A percentile compares a stretch with the other conserved stretches of the same genome.
phyloP scores from a whole-genome alignment of 345 rosid genomes.

The Ceriops zippeliana region DNA sequence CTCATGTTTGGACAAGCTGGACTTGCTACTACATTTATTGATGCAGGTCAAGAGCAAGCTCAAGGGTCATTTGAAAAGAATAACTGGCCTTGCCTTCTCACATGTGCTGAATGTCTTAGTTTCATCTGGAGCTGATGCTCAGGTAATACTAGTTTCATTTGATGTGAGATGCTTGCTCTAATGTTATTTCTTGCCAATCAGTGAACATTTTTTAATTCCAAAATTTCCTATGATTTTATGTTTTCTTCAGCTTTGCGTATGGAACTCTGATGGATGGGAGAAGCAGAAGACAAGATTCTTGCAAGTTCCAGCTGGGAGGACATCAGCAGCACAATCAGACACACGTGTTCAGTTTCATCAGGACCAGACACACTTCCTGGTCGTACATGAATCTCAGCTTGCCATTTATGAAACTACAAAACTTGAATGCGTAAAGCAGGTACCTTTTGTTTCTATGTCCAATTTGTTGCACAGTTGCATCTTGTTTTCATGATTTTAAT shows the following conservation, averaged over 20 bases:
- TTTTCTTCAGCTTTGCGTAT: constrained; percentile 46
- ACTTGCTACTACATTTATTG: constrained; percentile 4
- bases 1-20: not conserved
- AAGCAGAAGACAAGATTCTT: constrained; percentile 47
- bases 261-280: constrained; percentile 83
- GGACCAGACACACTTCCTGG: constrained; percentile 61
- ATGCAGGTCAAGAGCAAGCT: constrained; percentile 65
- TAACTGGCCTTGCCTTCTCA: constrained; percentile 83
- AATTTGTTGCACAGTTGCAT: not conserved
- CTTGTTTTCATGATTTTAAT: constrained; percentile 8
- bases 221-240: not conserved
- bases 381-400: constrained; percentile 70
- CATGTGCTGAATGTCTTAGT: constrained; percentile 50
- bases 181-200: not conserved
- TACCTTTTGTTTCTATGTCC: constrained; percentile 11
- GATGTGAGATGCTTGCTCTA: not conserved
- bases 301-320: constrained; percentile 58
- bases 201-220: not conserved
- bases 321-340: constrained; percentile 43
- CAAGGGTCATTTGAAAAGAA: constrained; percentile 68
- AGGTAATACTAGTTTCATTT: constrained; percentile 37
- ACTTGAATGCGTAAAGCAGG: constrained; percentile 66
- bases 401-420: constrained; percentile 68
- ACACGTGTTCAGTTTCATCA: constrained; percentile 69
- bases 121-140: constrained; percentile 91